Base-by-base conservation (phyloP, 2,329 filamentous ascomycete genomes). In the Cladophialophora immunda region DNA sequence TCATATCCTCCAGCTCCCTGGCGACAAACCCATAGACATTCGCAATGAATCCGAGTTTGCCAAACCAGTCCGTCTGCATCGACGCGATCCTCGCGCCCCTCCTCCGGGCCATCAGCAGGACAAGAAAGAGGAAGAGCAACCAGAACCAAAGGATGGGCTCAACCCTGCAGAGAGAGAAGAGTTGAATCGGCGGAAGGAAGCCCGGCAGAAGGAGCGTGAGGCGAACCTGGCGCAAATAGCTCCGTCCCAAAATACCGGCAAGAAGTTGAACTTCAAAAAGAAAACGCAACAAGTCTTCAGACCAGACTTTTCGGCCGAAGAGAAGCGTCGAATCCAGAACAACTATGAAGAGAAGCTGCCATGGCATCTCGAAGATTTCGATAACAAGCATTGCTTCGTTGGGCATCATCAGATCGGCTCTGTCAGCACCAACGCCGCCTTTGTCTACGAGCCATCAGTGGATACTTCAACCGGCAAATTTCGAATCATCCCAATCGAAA, bases 361-460 rank as follows among this genome's bases (percentile, higher is more conserved):
- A 5, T 99, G 95, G 95, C 94, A 97, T 77, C 80, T 99, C 38
- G 95, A 99, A 77, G 95, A 99, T 77, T 96, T 94, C 47, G 94
- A 99, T 75, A 93, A 93, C 70, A 97, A 94, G 78, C 94, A 97
- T 73, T 91, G 92, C 2, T 98, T 94, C 93, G 90, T 95, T 36
- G 95, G 94, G 53, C 91, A 90, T 64, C 97, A 98, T 73, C 92
- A 98, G 74, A 91, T 91, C 29, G 92, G 93, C 19, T 85, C 98
- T 41, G 97, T 94, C 0, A 90, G 94, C 73, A 85, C 83, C 1
- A 89, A 92, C 59, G 92, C 93, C 58, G 90, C 96, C 71, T 90
- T 96, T 62, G 86, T 94, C 45, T 85, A 92, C 52, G 90, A 93
- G 36, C 58, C 67, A 25, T 41, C 66, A 6, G 86, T 89, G 41